Conservation (phyloP, 352 stramenopile species). For the Globisporangium iwayamae region DNA sequence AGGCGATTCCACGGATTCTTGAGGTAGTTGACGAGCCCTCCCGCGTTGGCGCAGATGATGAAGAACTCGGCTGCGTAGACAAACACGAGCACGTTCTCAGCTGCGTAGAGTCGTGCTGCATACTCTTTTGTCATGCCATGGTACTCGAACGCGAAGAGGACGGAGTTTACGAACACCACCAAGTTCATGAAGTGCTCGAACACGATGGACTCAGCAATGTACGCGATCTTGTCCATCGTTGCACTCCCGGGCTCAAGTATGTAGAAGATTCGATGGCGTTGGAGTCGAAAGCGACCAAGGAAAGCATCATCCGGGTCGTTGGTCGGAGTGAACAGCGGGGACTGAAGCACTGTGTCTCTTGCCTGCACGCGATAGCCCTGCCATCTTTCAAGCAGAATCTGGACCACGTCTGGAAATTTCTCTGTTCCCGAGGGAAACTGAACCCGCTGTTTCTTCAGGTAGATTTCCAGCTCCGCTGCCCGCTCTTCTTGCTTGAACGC, state of each 20-base stretch:
- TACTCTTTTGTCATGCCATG: slow-evolving; percentile 62
- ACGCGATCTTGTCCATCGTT: slow-evolving; percentile 46
- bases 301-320: slow-evolving; percentile 55
- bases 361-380: slow-evolving; percentile 24
- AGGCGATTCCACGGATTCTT: slow-evolving; percentile 82
- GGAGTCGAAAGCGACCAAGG: slow-evolving; percentile 48
- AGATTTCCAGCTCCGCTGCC: slow-evolving; percentile 27
- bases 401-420: slow-evolving; percentile 57
- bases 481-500: slow-evolving; percentile 27
- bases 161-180: slow-evolving; percentile 68
- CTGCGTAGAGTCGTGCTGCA: slow-evolving; percentile 50
- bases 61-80: slow-evolving; percentile 72
- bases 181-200: slow-evolving; percentile 82
- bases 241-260: slow-evolving; percentile 45
- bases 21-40: slow-evolving; percentile 62
- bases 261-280: slow-evolving; percentile 65
- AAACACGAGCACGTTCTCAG: slow-evolving; percentile 66
- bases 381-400: slow-evolving; percentile 40
- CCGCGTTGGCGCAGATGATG: slow-evolving; percentile 45
- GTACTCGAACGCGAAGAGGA: slow-evolving; percentile 78
- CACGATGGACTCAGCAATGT: slow-evolving; percentile 44
- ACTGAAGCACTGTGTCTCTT: slow-evolving; percentile 39
- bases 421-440: slow-evolving; percentile 57
- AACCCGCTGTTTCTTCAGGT: slow-evolving; percentile 45
- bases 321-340: slow-evolving; percentile 39